A percentile compares a stretch with the other conserved stretches of the same genome.
Evolutionary conservation across 1,284 basidiomycete species (phyloP).

Genomic region (Malassezia pachydermatis): DNA sequence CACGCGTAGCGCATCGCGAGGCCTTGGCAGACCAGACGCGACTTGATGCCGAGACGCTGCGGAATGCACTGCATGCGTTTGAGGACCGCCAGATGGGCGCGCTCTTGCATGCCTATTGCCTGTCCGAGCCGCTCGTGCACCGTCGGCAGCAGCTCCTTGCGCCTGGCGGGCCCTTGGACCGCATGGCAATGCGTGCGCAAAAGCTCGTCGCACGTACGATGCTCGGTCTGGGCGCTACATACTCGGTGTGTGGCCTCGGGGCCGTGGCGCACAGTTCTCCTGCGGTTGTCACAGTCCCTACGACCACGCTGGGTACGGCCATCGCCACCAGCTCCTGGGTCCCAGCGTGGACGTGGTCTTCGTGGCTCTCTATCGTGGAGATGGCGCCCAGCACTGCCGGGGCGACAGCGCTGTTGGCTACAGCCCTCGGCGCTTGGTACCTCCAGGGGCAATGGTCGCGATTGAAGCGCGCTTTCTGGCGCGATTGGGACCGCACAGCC

Average conservation of each 20-base stretch:
- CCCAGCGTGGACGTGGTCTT: not conserved
- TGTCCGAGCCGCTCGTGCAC: constrained; percentile 26
- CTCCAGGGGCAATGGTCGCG: constrained; percentile 46
- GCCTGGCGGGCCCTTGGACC: constrained; percentile 26
- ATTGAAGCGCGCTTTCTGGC: constrained; percentile 37
- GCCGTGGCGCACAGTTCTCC: constrained; percentile 8
- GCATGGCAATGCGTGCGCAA: constrained; percentile 23
- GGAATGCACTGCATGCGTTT: constrained; percentile 23
- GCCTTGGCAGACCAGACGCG: constrained; percentile 8
- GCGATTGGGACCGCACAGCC: constrained; percentile 40
- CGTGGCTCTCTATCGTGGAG: constrained; percentile 10
- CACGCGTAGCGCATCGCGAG: constrained; percentile 8
- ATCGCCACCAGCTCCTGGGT: constrained; percentile 10
- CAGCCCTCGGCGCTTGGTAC: constrained; percentile 37
- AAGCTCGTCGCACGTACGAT: constrained; percentile 22
- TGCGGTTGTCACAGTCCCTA: constrained; percentile 3
- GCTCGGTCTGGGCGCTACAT: constrained; percentile 14
- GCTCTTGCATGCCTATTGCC: constrained; percentile 22
- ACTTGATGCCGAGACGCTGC: constrained; percentile 22
- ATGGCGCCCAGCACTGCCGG: constrained; percentile 36
- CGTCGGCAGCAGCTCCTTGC: constrained; percentile 30
- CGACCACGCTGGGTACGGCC: constrained; percentile 22
- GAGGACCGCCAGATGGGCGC: constrained; percentile 20
- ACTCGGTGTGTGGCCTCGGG: constrained; percentile 1
- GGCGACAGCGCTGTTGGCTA: constrained; percentile 36